Conservation (phyloP, 371 early-diverging fungal species). For the Apophysomyces ossiformis region DNA sequence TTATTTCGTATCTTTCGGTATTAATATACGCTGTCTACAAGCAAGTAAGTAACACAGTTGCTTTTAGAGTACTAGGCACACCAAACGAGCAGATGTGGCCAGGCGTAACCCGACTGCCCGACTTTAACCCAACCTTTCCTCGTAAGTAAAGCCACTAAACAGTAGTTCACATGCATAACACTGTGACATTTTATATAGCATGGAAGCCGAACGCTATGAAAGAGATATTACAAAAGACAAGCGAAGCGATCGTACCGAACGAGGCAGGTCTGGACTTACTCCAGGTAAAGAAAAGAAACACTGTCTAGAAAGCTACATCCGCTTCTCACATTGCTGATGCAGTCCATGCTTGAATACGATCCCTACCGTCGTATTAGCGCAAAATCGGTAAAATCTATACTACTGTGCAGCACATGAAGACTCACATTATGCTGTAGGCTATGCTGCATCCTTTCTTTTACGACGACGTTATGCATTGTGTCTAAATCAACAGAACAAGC, state of each 20-base stretch:
- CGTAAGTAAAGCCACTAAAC: slow-evolving; percentile 16
- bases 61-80: slow-evolving; percentile 79
- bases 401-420: neutral
- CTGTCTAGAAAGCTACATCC: too few relatives aligned
- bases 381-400: slow-evolving; percentile 14
- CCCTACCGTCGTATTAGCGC: slow-evolving; percentile 36
- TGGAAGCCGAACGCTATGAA: slow-evolving; percentile 25
- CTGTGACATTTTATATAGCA: slow-evolving; percentile 12
- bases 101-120: slow-evolving; percentile 77
- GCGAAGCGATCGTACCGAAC: slow-evolving; percentile 11
- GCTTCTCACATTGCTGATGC: neutral
- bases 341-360: slow-evolving; percentile 37
- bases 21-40: neutral
- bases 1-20: slow-evolving; percentile 90
- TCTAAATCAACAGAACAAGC: neutral
- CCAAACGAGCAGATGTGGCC: slow-evolving; percentile 93
- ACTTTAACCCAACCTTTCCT: slow-evolving; percentile 26
- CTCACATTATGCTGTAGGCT: slow-evolving; percentile 15
- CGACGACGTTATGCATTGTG: slow-evolving; percentile 21
- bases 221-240: slow-evolving; percentile 4
- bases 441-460: slow-evolving; percentile 32
- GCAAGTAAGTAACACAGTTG: too few relatives aligned
- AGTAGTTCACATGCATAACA: neutral
- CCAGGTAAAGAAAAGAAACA: slow-evolving; percentile 18
- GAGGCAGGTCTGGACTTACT: slow-evolving; percentile 25